These are phyloP conservation scores for Lipomyces spencermartinsiae DNA, from an alignment of 805 yeast species.

Conservation along the genomic window DNA sequence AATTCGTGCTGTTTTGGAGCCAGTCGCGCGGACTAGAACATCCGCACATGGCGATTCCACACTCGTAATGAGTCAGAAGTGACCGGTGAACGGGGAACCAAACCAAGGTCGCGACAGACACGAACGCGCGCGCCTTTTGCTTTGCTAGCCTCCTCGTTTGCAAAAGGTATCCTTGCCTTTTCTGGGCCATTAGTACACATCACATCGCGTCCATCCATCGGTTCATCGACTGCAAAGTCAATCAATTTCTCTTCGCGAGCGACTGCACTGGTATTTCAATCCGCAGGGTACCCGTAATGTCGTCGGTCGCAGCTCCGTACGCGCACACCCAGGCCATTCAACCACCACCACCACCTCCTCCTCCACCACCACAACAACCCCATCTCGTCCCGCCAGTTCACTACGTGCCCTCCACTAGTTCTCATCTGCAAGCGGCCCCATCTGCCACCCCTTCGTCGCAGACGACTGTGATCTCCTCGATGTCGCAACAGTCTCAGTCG, in stretches of 20 bases:
- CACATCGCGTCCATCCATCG: conserved; percentile 1
- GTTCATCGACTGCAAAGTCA: background rate
- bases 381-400: background rate
- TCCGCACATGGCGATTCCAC: no score
- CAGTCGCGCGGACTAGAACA: background rate
- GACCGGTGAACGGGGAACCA: background rate
- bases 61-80: background rate
- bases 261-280: background rate
- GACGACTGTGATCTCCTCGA: background rate
- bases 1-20: background rate
- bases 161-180: background rate
- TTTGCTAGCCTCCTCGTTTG: background rate
- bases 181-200: background rate
- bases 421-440: conserved; percentile 3
- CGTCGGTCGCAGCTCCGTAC: conserved; percentile 7
- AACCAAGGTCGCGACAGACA: background rate
- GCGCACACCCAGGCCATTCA: background rate
- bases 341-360: background rate
- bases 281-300: conserved; percentile 4
- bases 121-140: conserved; percentile 1
- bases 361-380: conserved; percentile 3
- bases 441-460: conserved; percentile 14
- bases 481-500: conserved; percentile 10
- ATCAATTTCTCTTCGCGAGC: background rate
- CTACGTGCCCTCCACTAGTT: background rate